phyloP scores from a whole-genome alignment of 495 filamentous ascomycete species.

The Aspergillus egyptiacus region DNA sequence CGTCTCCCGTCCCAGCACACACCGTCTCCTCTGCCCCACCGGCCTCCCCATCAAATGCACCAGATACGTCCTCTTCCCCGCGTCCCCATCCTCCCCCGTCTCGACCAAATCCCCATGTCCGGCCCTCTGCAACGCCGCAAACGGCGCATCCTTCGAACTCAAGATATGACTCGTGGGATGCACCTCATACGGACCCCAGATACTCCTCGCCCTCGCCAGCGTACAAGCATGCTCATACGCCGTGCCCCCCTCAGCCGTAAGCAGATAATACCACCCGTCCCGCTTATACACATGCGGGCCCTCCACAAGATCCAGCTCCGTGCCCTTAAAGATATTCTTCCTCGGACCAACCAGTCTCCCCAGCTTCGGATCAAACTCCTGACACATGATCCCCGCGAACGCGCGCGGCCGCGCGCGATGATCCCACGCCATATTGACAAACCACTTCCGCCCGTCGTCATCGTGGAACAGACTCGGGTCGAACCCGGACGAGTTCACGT shows the following conservation, averaged over 20 bases:
- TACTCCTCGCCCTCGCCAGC: constrained; percentile 1
- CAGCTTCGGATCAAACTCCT: not conserved
- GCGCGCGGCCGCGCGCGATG: not conserved
- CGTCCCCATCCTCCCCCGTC: not conserved
- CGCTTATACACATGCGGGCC: constrained; percentile 9
- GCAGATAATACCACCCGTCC: constrained; percentile 8
- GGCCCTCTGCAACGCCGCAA: constrained; percentile 5
- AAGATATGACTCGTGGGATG: not conserved
- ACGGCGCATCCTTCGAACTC: not conserved
- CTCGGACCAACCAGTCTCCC: constrained; percentile 2
- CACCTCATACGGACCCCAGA: constrained; percentile 10
- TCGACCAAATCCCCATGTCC: constrained; percentile 10
- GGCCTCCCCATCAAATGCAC: constrained; percentile 8
- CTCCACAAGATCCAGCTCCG: constrained; percentile 42
- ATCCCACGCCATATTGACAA: constrained; percentile 4
- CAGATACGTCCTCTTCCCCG: constrained; percentile 2
- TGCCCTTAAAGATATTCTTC: constrained; percentile 3
- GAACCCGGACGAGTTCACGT: constrained; percentile 48
- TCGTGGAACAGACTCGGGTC: constrained; percentile 57
- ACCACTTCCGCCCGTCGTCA: constrained; percentile 40
- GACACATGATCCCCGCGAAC: not conserved
- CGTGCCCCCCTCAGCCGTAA: constrained; percentile 10
- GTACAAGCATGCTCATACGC: constrained; percentile 6
- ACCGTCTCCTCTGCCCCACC: constrained; percentile 3
- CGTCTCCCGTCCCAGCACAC: constrained; percentile 8